These are phyloP conservation scores for Sistotremastrum niveocremeum DNA, from an alignment of 768 basidiomycete species.

Conservation along the genomic window DNA sequence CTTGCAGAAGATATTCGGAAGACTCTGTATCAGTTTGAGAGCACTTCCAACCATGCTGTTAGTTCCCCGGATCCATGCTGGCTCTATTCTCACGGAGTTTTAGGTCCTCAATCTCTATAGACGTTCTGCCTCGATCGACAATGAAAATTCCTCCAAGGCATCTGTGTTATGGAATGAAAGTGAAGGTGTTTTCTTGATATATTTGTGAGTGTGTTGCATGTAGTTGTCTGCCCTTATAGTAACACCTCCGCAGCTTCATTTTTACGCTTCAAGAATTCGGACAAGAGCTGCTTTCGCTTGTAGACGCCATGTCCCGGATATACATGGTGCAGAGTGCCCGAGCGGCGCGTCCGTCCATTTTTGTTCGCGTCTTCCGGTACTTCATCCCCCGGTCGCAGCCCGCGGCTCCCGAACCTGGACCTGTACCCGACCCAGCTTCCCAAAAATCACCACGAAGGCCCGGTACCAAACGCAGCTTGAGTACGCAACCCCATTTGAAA, in stretches of 20 bases:
- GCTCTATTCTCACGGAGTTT: constrained; percentile 16
- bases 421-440: constrained; percentile 6
- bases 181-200: constrained; percentile 79
- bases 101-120: neutral
- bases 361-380: neutral
- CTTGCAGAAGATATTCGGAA: constrained; percentile 54
- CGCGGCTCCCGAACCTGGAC: constrained; percentile 11
- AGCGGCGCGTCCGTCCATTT: constrained; percentile 16
- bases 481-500: constrained; percentile 19
- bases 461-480: constrained; percentile 23
- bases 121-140: too few relatives aligned
- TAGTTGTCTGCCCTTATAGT: neutral
- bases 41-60: constrained; percentile 74
- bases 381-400: neutral
- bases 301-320: constrained; percentile 74
- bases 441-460: constrained; percentile 9
- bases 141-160: too few relatives aligned
- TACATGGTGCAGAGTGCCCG: constrained; percentile 49
- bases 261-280: constrained; percentile 95
- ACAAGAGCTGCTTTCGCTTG: constrained; percentile 63
- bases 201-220: constrained; percentile 53
- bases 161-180: constrained; percentile 26
- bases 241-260: constrained; percentile 54
- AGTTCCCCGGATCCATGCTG: constrained; percentile 56
- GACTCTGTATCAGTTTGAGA: constrained; percentile 62